Percentiles rank a stretch among this genome's conserved stretches.
These are phyloP conservation scores for Zarea fungicola DNA, from an alignment of 2,329 filamentous ascomycete species.

Conservation along the genomic window DNA sequence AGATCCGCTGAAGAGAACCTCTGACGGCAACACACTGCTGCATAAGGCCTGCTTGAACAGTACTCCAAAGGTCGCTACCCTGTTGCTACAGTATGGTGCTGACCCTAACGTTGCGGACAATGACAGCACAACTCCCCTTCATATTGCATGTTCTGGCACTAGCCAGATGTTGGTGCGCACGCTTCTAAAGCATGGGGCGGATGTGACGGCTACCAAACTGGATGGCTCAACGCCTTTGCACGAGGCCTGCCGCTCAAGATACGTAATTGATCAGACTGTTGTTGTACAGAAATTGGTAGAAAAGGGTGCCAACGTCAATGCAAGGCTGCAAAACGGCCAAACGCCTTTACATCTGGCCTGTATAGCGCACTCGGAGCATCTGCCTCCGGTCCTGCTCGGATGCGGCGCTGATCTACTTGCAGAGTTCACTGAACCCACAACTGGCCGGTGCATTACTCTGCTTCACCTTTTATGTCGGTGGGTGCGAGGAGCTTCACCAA, in stretches of 20 bases:
- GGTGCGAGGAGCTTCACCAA: too few species aligned
- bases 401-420: neutral
- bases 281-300: neutral
- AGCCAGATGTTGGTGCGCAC: neutral
- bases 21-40: neutral
- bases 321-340: neutral
- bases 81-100: neutral
- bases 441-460: neutral
- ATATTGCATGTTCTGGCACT: neutral
- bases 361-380: too few species aligned
- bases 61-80: neutral
- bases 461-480: neutral
- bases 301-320: constrained; percentile 1
- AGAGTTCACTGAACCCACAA: neutral
- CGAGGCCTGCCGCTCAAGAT: neutral
- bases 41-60: neutral
- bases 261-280: neutral
- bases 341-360: neutral
- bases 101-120: neutral
- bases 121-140: neutral
- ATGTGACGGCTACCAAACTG: neutral
- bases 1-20: neutral
- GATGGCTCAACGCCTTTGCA: neutral
- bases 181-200: neutral
- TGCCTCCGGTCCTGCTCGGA: neutral